Base-by-base conservation (phyloP, 352 stramenopile species). In the Phytophthora citricola region DNA sequence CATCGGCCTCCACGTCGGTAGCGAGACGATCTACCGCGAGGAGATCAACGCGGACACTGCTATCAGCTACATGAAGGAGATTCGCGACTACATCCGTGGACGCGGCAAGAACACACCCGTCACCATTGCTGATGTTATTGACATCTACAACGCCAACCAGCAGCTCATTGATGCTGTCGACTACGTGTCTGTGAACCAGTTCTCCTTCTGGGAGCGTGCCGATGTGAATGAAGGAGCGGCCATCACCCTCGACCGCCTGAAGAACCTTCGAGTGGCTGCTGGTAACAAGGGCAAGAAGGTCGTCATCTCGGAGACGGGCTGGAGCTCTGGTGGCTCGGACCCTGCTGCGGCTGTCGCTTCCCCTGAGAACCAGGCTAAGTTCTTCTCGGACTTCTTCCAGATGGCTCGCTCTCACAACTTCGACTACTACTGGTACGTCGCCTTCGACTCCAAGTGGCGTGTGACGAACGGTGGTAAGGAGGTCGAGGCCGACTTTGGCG, bases 131-230 rank as follows among this genome's bases (percentile, higher is more conserved):
- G 84, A 94, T 55, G 73, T 88, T 22, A 78, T 92, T 20, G 81
- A 92, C 65, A 74, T 81, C 24, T 94, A 91, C 73, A 76, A 87
- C 47, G 54, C 60, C n/a, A 84, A 93, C 53, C 77, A 60, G 27
- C 26, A 81, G 40, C 61, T 94, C 2, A 54, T 92, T 24, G 66
- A 89, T 17, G 82, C 79, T 0, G 82, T 91, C 2, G 86, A 94
- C 54, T 81, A 82, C 53, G 60, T 92, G 17, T 87, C 78, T 17
- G 75, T 91, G 36, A 94, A 93, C 73, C 79, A 94, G 66, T 94
- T 94, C 51, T 85, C 82, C 11, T 90, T 90, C 66, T 94, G 86
- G 86, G 84, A 92, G 44, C 48, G 57, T 5, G 57, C 52, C 5
- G 71, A 89, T 40, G 58, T 84, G 12, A 81, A 77, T 14, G 80